Conservation (phyloP, 73 alveolate species). For the Paramecium sexaurelia region DNA sequence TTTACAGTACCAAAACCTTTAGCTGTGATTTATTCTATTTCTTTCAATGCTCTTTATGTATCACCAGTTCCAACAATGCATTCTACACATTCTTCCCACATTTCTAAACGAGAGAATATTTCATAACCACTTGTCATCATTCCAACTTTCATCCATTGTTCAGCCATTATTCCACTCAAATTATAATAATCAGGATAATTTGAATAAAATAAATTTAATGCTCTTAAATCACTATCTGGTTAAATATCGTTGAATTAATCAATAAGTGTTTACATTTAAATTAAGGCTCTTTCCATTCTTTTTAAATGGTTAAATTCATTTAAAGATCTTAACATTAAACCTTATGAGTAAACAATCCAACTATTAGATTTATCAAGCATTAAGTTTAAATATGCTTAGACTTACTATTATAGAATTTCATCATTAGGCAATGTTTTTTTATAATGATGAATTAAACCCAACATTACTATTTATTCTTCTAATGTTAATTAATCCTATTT, state of each 20-base stretch:
- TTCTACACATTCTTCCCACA: slow-evolving; percentile 94
- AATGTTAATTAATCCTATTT: slow-evolving; percentile 78
- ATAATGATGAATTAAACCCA: slow-evolving; percentile 84
- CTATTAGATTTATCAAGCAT: slow-evolving; percentile 85
- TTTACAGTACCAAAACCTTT: slow-evolving; percentile 72
- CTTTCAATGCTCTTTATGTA: slow-evolving; percentile 71
- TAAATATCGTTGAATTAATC: slow-evolving; percentile 90
- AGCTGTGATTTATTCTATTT: slow-evolving; percentile 77
- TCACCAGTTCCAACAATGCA: slow-evolving; percentile 87
- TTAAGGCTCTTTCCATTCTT: slow-evolving; percentile 90
- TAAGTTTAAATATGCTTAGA: slow-evolving; percentile 77
- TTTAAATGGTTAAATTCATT: slow-evolving; percentile 89
- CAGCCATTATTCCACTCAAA: slow-evolving; percentile 87
- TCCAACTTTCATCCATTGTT: slow-evolving; percentile 89
- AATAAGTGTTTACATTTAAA: slow-evolving; percentile 88
- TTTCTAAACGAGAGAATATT: slow-evolving; percentile 83
- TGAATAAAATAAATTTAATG: slow-evolving; percentile 74
- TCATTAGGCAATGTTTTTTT: slow-evolving; percentile 89
- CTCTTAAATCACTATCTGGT: slow-evolving; percentile 82
- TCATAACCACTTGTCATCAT: slow-evolving; percentile 92
- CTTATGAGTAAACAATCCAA: slow-evolving; percentile 91
- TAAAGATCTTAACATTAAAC: slow-evolving; percentile 86
- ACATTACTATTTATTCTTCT: slow-evolving; percentile 87
- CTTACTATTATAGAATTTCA: slow-evolving; percentile 69
- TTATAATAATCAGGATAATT: slow-evolving; percentile 88